phyloP scores from a whole-genome alignment of 2,329 filamentous ascomycete genomes.

The Colletotrichum musicola region DNA sequence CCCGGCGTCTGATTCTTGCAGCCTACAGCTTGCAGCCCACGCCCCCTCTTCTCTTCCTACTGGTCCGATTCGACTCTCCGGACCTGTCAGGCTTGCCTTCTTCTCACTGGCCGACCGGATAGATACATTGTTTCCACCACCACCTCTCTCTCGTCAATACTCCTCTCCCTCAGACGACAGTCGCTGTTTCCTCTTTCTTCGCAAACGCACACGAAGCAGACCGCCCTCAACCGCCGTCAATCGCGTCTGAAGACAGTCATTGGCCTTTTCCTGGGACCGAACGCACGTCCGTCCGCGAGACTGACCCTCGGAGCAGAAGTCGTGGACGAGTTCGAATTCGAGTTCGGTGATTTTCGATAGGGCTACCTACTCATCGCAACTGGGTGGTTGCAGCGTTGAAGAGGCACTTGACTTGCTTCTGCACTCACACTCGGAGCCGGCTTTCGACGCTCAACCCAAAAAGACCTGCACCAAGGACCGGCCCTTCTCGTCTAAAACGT shows the following conservation, averaged over 20 bases:
- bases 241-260: not conserved
- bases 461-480: slow-evolving; percentile 26
- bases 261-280: not conserved
- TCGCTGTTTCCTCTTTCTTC: slow-evolving; percentile 22
- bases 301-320: not conserved
- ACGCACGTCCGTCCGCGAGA: not conserved
- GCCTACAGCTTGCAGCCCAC: slow-evolving; percentile 21
- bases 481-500: slow-evolving; percentile 31
- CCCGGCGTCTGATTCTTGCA: slow-evolving; percentile 41
- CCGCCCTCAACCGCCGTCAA: not conserved
- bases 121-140: slow-evolving; percentile 16
- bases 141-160: not conserved
- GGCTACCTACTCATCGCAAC: slow-evolving; percentile 28
- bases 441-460: slow-evolving; percentile 17
- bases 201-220: slow-evolving; percentile 1
- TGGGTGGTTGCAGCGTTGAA: slow-evolving; percentile 22
- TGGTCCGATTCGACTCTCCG: slow-evolving; percentile 33
- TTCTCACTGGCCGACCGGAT: slow-evolving; percentile 29
- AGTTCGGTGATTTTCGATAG: slow-evolving; percentile 15
- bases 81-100: slow-evolving; percentile 20
- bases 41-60: slow-evolving; percentile 29
- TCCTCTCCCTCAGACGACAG: slow-evolving; percentile 1
- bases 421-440: slow-evolving; percentile 16
- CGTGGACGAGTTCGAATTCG: not conserved
- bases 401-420: slow-evolving; percentile 24